Percentiles rank a stretch among this genome's conserved stretches.
phyloP scores from a whole-genome alignment of 164 flowering plant species.

The Dillenia turbinata region DNA sequence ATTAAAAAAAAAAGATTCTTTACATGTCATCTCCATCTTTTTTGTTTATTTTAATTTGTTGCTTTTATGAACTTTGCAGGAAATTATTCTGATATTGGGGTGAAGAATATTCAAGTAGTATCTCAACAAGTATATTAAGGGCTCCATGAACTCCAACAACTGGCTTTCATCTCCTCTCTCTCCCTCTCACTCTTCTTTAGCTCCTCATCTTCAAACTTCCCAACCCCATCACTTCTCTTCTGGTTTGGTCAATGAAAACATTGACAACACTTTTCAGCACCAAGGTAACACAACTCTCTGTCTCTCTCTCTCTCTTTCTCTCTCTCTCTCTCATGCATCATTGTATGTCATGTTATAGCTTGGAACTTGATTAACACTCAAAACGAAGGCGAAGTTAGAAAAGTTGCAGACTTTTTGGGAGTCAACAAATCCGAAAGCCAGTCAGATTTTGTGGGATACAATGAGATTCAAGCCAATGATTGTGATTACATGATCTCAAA shows the following conservation, averaged over 20 bases:
- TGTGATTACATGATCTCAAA: constrained; percentile 37
- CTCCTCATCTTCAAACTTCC: constrained; percentile 39
- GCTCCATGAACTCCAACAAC: constrained; percentile 76
- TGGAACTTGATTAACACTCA: constrained; percentile 55
- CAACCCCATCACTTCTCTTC: constrained; percentile 55
- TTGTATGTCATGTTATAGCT: constrained; percentile 21
- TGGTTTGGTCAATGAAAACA: constrained; percentile 44
- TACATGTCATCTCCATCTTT: no score
- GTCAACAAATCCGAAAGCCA: constrained; percentile 48
- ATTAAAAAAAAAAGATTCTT: no score
- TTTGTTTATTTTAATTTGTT: no score
- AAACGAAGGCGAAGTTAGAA: constrained; percentile 41
- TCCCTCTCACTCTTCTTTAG: constrained; percentile 53
- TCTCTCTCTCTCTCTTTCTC: neutral
- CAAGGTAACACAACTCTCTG: constrained; percentile 36
- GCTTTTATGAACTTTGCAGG: constrained; percentile 8
- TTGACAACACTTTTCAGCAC: constrained; percentile 48
- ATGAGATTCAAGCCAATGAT: constrained; percentile 33
- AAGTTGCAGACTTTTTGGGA: constrained; percentile 65
- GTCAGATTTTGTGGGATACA: constrained; percentile 36
- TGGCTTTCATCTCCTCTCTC: constrained; percentile 83
- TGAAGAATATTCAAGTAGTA: neutral
- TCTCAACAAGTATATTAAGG: constrained; percentile 13
- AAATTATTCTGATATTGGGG: constrained; percentile 1
- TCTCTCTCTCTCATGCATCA: neutral